Evolutionary conservation across 2,329 filamentous ascomycete genomes (phyloP), one percentile per base, ranked within the genome.

Genomic region (Monosporascus cannonballus): DNA sequence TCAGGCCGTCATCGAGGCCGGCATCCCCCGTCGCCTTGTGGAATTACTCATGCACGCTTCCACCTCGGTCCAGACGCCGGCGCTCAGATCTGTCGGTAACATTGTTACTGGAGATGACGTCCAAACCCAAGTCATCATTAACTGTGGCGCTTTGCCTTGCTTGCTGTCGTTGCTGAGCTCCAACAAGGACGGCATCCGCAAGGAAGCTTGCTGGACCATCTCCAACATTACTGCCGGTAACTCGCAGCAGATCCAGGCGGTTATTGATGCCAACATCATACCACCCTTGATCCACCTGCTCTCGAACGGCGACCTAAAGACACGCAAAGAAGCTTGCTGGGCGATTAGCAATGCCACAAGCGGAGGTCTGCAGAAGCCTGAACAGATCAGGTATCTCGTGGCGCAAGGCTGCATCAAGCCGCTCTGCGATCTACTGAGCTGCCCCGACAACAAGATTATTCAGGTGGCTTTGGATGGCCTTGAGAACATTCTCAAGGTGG

Each of bases 361-460:
- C 15, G 94, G 94, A 64, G 94, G 94, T 68, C 85, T 99, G 34
- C 94, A 99, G 76, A 99, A 97, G 81, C 94, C 94, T 1, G 94
- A 97, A 54, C 94, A 99, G 77, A 99, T 99, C 65, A 86, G 94
- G 62, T 97, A 96, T 71, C 81, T 99, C 44, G 94, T 99, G 34
- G 75, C 84, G 37, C 89, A 94, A 74, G 94, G 94, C 59, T 96
- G 92, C 78, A 97, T 99, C 76, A 96, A 93, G 76, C 94, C 94
- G 4, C 81, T 99, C 36, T 99, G 94, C 72, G 94, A 99, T 67
- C 84, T 99, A 25, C 84, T 99, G 53, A 85, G 84, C 39, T 99
- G 94, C 79, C 95, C 95, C 30, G 94, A 99, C 74, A 99, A 99
- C 78, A 99, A 99, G 84, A 99, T 99, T 70, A 99, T 99, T 65